Evolutionary conservation across 2,329 filamentous ascomycete species (phyloP), one percentile per base, ranked within the genome.

Genomic region (Phialemoniopsis sp.): DNA sequence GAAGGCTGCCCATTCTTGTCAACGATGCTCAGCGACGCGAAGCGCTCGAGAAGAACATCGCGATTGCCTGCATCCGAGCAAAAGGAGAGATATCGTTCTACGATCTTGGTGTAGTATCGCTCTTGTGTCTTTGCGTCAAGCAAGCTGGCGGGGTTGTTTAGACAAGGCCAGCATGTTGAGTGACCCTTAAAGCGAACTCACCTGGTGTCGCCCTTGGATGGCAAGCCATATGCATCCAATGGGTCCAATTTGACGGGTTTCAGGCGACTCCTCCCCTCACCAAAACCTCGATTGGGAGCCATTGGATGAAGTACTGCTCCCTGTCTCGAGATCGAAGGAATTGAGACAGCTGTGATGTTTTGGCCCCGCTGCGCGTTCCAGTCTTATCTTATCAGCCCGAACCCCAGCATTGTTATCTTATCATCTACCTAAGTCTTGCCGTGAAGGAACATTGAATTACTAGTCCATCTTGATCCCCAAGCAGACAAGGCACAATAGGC

Each of bases 141-240:
- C 29, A 90, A 67, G 53, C 85, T 88, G 48, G 18, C 1, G 8
- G 3, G 28, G 38, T 42, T 26, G 9, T 9, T 34, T 46, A 38
- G 30, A 9, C 13, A 13, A 13, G 29, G 12, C 12, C 16, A 5
- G 18, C 36, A 30, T 35, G 29, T n/a, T n/a, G 32, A 32, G 40
- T 10, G 18, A 15, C 37, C 17, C 29, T 10, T 10, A 26, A 6
- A 26, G 29, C 44, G 15, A 37, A 32, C 29, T 30, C 70, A 91
- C 89, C 86, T 84, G 35, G 75, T 86, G 61, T 97, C 91, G 38
- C 91, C 91, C 57, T 95, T 96, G 3, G 89, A 95, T 5, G 88
- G 88, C 48, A 95, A 73, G 2, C 91, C 90, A 49, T 94, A 85
- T 44, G 72, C 76, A 51, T 94, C 87, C 19, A 97, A 70, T 13